Evolutionary conservation across 371 early-diverging fungal genomes (phyloP).

Genomic region (Haplosporangium sp.): DNA sequence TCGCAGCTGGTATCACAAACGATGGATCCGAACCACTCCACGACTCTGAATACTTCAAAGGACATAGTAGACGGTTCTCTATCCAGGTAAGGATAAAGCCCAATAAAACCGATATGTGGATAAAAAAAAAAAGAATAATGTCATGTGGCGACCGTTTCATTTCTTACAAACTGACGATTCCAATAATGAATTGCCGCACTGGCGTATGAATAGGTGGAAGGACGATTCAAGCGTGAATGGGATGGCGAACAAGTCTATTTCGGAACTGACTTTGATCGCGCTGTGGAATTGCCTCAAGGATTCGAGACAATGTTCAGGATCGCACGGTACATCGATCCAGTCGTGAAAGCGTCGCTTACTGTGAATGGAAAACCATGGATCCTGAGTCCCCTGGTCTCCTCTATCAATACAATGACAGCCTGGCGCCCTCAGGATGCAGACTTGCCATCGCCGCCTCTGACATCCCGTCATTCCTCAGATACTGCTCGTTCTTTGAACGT

Average conservation of each 20-base stretch:
- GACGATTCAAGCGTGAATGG: constrained; percentile 70
- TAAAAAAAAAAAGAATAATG: background rate
- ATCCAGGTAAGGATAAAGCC: constrained; percentile 53
- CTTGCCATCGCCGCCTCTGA: constrained; percentile 37
- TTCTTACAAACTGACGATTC: constrained; percentile 3
- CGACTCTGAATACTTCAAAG: constrained; percentile 64
- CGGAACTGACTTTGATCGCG: constrained; percentile 65
- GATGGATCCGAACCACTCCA: constrained; percentile 55
- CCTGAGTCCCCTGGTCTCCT: constrained; percentile 64
- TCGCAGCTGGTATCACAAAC: constrained; percentile 41
- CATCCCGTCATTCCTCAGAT: constrained; percentile 23
- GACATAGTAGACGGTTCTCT: constrained; percentile 65
- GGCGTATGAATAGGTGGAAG: constrained; percentile 59
- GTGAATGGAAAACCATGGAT: constrained; percentile 65
- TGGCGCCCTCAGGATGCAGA: constrained; percentile 48
- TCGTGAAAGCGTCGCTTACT: constrained; percentile 62
- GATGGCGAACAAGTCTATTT: constrained; percentile 68
- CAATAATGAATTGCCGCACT: constrained; percentile 3
- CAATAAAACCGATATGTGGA: background rate
- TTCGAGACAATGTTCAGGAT: constrained; percentile 67
- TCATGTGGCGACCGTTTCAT: background rate
- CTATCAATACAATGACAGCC: constrained; percentile 64
- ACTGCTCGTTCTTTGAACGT: constrained; percentile 1
- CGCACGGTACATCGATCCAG: constrained; percentile 70
- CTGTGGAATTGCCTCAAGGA: constrained; percentile 61